These are phyloP conservation scores for Aspergillaceae sp. DNA, from an alignment of 2,329 filamentous ascomycete species.

Conservation along the genomic window DNA sequence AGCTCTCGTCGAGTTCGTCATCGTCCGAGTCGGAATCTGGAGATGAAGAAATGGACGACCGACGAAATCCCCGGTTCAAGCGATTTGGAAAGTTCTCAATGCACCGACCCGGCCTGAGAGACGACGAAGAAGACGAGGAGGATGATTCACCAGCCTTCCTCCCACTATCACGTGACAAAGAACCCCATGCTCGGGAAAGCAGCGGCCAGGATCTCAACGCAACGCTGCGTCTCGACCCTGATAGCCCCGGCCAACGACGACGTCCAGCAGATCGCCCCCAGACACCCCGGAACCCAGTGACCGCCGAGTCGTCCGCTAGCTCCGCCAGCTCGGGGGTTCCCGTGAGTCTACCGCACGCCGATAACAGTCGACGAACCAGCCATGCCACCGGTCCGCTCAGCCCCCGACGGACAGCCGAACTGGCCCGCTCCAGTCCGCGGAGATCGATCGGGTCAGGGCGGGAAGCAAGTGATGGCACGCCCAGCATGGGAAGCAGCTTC, in stretches of 20 bases:
- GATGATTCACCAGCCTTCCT: conserved; percentile 41
- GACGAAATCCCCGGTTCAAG: conserved; percentile 22
- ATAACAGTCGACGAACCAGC: conserved; percentile 10
- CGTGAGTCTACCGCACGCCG: conserved; percentile 13
- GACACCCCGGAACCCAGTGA: conserved; percentile 11
- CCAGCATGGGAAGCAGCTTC: conserved; percentile 58
- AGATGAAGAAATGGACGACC: conserved; percentile 14
- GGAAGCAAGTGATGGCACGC: conserved; percentile 47
- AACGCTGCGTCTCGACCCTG: conserved; percentile 32
- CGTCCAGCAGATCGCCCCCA: conserved; percentile 18
- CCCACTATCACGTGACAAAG: conserved; percentile 25
- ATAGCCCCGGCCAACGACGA: conserved; percentile 20
- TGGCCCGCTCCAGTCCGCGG: conserved; percentile 42
- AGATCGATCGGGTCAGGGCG: conserved; percentile 26
- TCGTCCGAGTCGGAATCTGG: conserved; percentile 23
- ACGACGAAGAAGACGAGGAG: conserved; percentile 38
- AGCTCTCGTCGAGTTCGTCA: conserved; percentile 23
- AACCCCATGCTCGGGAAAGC: conserved; percentile 11
- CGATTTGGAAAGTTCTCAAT: conserved; percentile 34
- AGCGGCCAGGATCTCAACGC: conserved; percentile 30
- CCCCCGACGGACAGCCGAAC: conserved; percentile 42
- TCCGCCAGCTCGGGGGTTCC: conserved; percentile 31
- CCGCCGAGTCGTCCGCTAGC: conserved; percentile 25
- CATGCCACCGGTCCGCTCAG: conserved; percentile 19
- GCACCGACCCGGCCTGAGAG: conserved; percentile 23